Evolutionary conservation across 768 basidiomycete species (phyloP).

Genomic region (Pholiota conissans): DNA sequence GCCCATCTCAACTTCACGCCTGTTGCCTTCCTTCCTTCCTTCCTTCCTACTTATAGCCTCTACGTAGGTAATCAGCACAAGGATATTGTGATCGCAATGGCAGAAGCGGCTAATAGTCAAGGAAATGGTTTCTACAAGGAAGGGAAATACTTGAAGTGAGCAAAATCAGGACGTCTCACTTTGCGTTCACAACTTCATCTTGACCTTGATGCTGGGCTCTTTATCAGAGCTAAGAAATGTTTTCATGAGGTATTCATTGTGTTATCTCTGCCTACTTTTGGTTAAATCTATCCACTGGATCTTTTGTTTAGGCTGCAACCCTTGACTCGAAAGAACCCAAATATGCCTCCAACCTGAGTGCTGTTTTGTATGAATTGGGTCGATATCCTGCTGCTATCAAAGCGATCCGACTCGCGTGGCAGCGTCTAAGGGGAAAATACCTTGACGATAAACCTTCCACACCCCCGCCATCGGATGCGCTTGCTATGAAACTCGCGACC

Average conservation of each 20-base stretch:
- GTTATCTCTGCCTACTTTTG: too few species aligned
- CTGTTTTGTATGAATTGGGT: slow-evolving; percentile 20
- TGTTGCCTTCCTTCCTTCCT: not conserved
- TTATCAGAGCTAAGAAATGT: not conserved
- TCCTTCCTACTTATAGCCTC: not conserved
- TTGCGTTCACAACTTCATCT: not conserved
- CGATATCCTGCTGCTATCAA: slow-evolving; percentile 13
- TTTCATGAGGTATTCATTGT: not conserved
- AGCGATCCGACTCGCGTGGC: slow-evolving; percentile 9
- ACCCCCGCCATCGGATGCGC: not conserved
- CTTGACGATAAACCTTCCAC: not conserved
- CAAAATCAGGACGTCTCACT: too few species aligned
- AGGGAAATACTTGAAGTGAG: slow-evolving; percentile 7
- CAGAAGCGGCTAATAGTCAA: slow-evolving; percentile 1
- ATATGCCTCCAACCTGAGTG: slow-evolving; percentile 23
- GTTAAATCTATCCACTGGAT: too few species aligned
- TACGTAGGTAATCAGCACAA: not conserved
- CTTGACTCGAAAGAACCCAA: slow-evolving; percentile 17
- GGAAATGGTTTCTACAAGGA: slow-evolving; percentile 4
- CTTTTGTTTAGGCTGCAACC: slow-evolving; percentile 18
- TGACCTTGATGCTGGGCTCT: not conserved
- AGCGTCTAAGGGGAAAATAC: not conserved
- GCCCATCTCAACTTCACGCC: too few species aligned
- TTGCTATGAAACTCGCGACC: slow-evolving; percentile 17
- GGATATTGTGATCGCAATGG: slow-evolving; percentile 2